A percentile compares a stretch with the other conserved stretches of the same genome.
Evolutionary conservation across 139 green algal genomes (phyloP).

Genomic region (Picochlorum sp.): DNA sequence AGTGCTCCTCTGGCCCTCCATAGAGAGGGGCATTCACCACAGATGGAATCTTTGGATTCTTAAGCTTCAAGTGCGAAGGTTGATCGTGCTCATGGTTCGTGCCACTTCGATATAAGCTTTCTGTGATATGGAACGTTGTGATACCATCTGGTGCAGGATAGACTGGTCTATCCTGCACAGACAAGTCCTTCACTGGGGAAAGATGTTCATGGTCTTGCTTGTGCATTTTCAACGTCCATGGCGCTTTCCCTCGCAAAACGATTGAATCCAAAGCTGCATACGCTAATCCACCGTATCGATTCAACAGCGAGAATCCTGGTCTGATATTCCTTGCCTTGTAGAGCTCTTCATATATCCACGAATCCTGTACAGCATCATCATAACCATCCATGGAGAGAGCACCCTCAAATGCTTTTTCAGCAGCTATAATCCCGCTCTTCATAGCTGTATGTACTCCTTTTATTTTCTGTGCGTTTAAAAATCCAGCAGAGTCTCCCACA

Average conservation of each 20-base stretch:
- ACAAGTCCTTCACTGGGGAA: constrained; percentile 25
- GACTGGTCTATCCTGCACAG: constrained; percentile 25
- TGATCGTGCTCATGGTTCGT: constrained; percentile 96
- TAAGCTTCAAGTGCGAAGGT: constrained; percentile 73
- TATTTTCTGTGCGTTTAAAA: constrained; percentile 90
- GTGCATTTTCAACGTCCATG: constrained; percentile 67
- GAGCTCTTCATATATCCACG: constrained; percentile 67
- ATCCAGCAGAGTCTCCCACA: constrained; percentile 83
- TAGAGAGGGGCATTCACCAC: constrained; percentile 71
- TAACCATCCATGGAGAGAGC: constrained; percentile 24
- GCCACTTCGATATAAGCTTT: constrained; percentile 60
- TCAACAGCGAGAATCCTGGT: constrained; percentile 47
- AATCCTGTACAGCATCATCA: constrained; percentile 13
- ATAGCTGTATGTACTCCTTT: constrained; percentile 93
- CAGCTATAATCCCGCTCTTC: constrained; percentile 82
- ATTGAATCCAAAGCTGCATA: constrained; percentile 68
- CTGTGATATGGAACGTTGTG: constrained; percentile 82
- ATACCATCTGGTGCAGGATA: constrained; percentile 78
- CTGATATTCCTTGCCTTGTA: constrained; percentile 68
- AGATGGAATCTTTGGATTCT: constrained; percentile 44
- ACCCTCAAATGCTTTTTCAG: constrained; percentile 55
- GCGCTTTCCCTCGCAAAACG: constrained; percentile 60
- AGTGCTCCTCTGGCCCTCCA: constrained; percentile 64
- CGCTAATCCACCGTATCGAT: constrained; percentile 44
- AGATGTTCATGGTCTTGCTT: constrained; percentile 57